phyloP scores from a whole-genome alignment of 2,329 filamentous ascomycete genomes.

The Fusarium pininemorale region DNA sequence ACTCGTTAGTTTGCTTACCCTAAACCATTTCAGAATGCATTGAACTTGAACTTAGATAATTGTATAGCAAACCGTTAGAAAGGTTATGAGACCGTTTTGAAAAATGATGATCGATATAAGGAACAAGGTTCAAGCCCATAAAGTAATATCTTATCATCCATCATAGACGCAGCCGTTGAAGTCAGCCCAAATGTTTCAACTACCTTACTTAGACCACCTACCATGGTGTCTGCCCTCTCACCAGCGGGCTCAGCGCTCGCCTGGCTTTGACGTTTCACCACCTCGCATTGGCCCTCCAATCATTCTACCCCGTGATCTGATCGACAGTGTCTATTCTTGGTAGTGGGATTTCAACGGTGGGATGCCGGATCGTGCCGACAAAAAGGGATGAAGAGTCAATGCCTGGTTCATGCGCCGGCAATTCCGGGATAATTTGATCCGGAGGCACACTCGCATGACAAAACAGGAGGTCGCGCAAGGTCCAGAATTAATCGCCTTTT shows the following conservation, averaged over 20 bases:
- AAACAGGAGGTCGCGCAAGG: background rate
- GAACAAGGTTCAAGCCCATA: accelerated
- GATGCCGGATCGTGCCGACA: background rate
- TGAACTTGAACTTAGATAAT: too few relatives aligned
- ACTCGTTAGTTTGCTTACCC: background rate
- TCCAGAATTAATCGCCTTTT: background rate
- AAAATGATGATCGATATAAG: accelerated
- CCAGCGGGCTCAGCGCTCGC: background rate
- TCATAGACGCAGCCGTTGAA: background rate
- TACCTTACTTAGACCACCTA: background rate
- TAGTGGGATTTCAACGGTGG: background rate
- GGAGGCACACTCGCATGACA: background rate
- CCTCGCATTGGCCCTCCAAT: background rate
- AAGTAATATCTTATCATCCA: too few relatives aligned
- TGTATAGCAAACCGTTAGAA: background rate
- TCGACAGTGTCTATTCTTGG: background rate
- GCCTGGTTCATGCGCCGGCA: background rate
- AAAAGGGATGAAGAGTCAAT: background rate
- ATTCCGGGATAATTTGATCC: background rate
- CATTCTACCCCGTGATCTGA: background rate
- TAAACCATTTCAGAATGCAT: background rate
- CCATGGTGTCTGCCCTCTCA: background rate
- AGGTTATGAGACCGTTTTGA: background rate
- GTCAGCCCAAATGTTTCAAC: background rate
- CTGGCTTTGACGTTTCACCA: background rate